These are phyloP conservation scores for Nepenthes alata DNA, from an alignment of 179 eudicot genomes.

Conservation along the genomic window DNA sequence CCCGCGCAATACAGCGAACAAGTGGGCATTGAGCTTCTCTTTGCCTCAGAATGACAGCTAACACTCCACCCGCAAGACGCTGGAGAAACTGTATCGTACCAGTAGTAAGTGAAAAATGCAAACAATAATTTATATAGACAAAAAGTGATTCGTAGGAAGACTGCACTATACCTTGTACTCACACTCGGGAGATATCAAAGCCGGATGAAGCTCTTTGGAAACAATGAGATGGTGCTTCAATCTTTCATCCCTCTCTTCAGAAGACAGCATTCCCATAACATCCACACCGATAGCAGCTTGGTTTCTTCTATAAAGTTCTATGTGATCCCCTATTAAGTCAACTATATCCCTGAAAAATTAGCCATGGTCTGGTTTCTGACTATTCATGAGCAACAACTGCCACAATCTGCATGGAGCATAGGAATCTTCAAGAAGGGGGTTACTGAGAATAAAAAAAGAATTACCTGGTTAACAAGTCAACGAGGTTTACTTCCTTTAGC, in stretches of 20 bases:
- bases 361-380: constrained; percentile 10
- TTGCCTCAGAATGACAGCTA: constrained; percentile 68
- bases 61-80: constrained; percentile 60
- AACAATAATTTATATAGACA: constrained; percentile 3
- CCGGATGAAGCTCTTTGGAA: constrained; percentile 94
- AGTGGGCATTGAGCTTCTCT: constrained; percentile 89
- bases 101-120: constrained; percentile 13
- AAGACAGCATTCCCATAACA: constrained; percentile 84
- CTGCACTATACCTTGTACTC: constrained; percentile 92
- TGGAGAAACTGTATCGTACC: constrained; percentile 53
- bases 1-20: constrained; percentile 85
- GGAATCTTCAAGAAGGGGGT: neutral
- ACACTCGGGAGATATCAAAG: constrained; percentile 75
- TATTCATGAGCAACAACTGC: constrained; percentile 6
- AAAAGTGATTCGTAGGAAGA: constrained; percentile 17
- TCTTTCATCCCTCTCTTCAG: constrained; percentile 94
- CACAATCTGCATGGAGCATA: neutral
- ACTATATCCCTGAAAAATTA: constrained; percentile 67
- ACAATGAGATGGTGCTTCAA: constrained; percentile 78
- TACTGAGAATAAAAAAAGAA: neutral
- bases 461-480: constrained; percentile 89
- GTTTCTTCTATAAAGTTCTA: constrained; percentile 82
- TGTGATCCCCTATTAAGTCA: constrained; percentile 76
- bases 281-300: constrained; percentile 86
- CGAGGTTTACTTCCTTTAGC: constrained; percentile 77